Evolutionary conservation across 164 flowering plant species (phyloP).

Genomic region (Chimonanthus salicifolius): DNA sequence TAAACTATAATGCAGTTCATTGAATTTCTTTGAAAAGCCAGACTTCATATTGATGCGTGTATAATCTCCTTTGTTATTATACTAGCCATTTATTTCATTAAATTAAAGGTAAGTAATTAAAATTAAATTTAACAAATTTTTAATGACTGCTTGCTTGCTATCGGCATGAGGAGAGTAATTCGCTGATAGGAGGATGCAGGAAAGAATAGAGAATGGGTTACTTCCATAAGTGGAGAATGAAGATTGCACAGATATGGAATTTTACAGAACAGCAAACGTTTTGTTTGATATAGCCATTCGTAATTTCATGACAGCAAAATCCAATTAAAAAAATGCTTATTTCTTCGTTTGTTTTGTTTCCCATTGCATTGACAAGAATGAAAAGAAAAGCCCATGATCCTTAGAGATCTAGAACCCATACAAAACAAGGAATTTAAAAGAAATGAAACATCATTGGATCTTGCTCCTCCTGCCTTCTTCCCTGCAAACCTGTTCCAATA

Average conservation of each 20-base stretch:
- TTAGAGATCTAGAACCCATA: constrained; percentile 21
- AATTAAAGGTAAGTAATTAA: too few species aligned
- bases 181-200: neutral
- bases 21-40: too few species aligned
- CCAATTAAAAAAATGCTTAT: constrained; percentile 15
- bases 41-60: too few species aligned
- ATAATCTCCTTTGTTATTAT: too few species aligned
- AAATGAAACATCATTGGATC: constrained; percentile 17
- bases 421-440: constrained; percentile 5
- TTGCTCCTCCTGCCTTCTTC: constrained; percentile 41
- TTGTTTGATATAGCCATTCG: constrained; percentile 14
- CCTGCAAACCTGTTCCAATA: constrained; percentile 32
- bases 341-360: constrained; percentile 43
- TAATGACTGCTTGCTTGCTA: too few species aligned
- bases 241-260: constrained; percentile 7
- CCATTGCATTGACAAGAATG: constrained; percentile 44
- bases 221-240: neutral
- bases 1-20: too few species aligned
- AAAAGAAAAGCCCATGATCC: constrained; percentile 29
- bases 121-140: too few species aligned
- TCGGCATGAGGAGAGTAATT: neutral
- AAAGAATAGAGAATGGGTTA: neutral
- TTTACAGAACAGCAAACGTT: constrained; percentile 9
- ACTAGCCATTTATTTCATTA: too few species aligned
- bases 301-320: constrained; percentile 12